Evolutionary conservation across 2,329 filamentous ascomycete genomes (phyloP).

Genomic region (Bipolaris oryzae): DNA sequence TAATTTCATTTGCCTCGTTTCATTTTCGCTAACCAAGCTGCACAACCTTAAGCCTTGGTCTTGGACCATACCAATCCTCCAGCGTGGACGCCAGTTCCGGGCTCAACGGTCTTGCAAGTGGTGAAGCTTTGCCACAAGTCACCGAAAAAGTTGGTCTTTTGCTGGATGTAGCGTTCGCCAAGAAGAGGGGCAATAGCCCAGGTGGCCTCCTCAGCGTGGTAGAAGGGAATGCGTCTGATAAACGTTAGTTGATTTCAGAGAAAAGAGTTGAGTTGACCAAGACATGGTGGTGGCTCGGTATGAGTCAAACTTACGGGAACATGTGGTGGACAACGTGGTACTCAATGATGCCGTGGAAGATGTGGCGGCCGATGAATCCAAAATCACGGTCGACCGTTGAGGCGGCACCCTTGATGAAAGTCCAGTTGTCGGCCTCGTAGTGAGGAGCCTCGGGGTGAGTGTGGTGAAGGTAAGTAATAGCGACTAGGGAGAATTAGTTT

Average conservation of each 20-base stretch:
- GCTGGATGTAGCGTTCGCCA: constrained; percentile 31
- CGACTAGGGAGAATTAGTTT: constrained; percentile 53
- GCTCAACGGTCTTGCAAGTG: constrained; percentile 32
- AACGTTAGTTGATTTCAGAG: constrained; percentile 7
- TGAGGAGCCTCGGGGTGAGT: constrained; percentile 65
- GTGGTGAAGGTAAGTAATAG: constrained; percentile 78
- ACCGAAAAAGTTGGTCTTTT: constrained; percentile 27
- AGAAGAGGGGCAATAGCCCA: constrained; percentile 32
- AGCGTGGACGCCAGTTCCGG: constrained; percentile 20
- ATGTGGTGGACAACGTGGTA: constrained; percentile 69
- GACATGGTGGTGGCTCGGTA: not conserved
- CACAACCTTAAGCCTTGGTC: not conserved
- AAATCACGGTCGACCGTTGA: constrained; percentile 69
- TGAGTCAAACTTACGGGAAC: constrained; percentile 52
- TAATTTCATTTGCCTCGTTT: not conserved
- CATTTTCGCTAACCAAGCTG: not conserved
- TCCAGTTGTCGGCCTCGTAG: constrained; percentile 65
- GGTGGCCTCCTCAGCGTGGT: constrained; percentile 36
- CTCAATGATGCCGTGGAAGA: constrained; percentile 71
- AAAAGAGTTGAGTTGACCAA: too few relatives aligned
- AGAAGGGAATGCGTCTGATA: constrained; percentile 34
- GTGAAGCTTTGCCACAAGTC: constrained; percentile 34
- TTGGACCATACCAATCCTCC: constrained; percentile 25
- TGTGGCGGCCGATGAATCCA: constrained; percentile 67
- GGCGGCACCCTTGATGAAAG: constrained; percentile 66